Evolutionary conservation across 129 eudicot species (phyloP), one percentile per base, ranked within the genome.

Genomic region (Centaurea solstitialis): DNA sequence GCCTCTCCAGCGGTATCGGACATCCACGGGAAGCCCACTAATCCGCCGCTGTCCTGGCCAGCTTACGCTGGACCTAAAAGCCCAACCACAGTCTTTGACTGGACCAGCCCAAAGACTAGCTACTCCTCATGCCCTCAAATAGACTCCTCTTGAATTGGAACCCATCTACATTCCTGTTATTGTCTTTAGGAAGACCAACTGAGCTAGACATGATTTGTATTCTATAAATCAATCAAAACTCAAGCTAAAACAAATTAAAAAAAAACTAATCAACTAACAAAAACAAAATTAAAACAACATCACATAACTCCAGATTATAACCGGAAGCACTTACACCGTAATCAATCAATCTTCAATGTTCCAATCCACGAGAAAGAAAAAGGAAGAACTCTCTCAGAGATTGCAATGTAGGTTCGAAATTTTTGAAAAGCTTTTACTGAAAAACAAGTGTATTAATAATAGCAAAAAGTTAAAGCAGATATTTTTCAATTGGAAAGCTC

Each of bases 401-500:
- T 81, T 68, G 80, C 75, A 81, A 81, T 81, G 80, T 35, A 50
- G 80, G 70, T 68, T 22, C 70, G 47, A 67, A 79, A n/a, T n/a
- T 30, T 47, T 18, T 21, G 7, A 33, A n/a, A 43, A 12, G 41
- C 30, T 17, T 79, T 23, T 37, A 71, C 8, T 53, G 71, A 53
- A 18, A 79, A 79, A 70, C 75, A 47, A 81, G 78, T 28, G 20
- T 81, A 81, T 81, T 81, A 81, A 81, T 74, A 67, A 61, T 26
- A 2, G 30, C 30, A 39, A 21, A 66, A 57, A 74, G 33, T 74
- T n/a, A 1, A 74, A 67, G 39, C 41, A 81, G 85, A 81, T 81
- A 81, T 81, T 81, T 81, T 81, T 67, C 4, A 45, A n/a, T n/a
- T 30, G 23, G 62, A 81, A 81, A 81, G 77, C 64, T 74, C 75